These are phyloP conservation scores for Claviceps fusiformis DNA, from an alignment of 2,329 filamentous ascomycete genomes.

Conservation along the genomic window DNA sequence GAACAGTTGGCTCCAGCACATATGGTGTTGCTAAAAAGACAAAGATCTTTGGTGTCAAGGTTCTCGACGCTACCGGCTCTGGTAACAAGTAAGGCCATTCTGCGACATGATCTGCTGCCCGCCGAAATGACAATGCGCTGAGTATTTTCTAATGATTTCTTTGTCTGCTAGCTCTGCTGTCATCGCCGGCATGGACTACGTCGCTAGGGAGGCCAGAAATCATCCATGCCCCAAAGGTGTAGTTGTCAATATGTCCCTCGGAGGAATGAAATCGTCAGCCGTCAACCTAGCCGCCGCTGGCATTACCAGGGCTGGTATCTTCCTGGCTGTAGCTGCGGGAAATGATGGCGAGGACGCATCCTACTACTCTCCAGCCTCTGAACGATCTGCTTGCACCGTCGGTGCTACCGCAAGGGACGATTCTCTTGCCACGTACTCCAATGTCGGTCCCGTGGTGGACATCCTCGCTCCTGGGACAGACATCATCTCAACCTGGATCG, in stretches of 20 bases:
- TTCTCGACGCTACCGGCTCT: constrained; percentile 24
- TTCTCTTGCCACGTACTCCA: constrained; percentile 31
- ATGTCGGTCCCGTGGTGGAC: constrained; percentile 33
- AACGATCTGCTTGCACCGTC: constrained; percentile 33
- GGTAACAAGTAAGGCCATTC: constrained; percentile 22
- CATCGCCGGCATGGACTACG: constrained; percentile 31
- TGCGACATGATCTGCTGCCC: neutral
- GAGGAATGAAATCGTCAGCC: constrained; percentile 28
- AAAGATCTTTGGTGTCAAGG: constrained; percentile 30
- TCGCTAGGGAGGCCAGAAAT: constrained; percentile 19
- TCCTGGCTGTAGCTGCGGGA: constrained; percentile 42
- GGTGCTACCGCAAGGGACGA: constrained; percentile 28
- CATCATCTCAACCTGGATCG: constrained; percentile 32
- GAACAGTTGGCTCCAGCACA: constrained; percentile 27
- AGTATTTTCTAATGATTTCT: neutral
- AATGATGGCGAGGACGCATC: constrained; percentile 31
- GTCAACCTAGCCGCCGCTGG: constrained; percentile 34
- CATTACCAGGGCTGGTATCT: constrained; percentile 30
- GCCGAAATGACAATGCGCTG: neutral
- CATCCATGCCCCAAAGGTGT: constrained; percentile 27
- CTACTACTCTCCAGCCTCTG: constrained; percentile 31
- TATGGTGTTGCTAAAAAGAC: constrained; percentile 34
- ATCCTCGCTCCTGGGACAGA: constrained; percentile 34
- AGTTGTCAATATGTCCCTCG: constrained; percentile 42
- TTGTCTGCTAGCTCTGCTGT: constrained; percentile 20